phyloP scores from a whole-genome alignment of 2,329 filamentous ascomycete species.

The Colletotrichum endophyticum region DNA sequence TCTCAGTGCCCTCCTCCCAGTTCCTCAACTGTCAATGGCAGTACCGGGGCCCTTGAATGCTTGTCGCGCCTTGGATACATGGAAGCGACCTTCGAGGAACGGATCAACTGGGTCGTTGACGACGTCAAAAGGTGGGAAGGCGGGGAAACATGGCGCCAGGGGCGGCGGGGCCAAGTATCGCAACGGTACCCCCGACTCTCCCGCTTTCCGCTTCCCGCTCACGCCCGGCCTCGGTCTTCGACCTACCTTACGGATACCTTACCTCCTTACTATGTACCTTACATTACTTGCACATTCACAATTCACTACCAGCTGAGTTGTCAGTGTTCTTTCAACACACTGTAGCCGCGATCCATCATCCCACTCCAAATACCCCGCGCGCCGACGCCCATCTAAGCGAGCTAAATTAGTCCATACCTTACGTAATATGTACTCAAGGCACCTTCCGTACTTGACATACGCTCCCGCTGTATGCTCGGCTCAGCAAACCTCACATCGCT shows the following conservation, averaged over 20 bases:
- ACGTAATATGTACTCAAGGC: neutral
- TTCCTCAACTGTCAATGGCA: neutral
- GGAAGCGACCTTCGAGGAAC: neutral
- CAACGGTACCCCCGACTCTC: neutral
- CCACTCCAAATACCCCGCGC: neutral
- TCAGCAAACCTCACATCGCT: neutral
- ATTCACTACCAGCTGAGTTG: neutral
- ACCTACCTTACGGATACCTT: neutral
- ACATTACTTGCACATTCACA: no score
- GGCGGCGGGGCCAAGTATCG: neutral
- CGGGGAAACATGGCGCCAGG: neutral
- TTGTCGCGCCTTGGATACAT: neutral
- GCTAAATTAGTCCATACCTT: neutral
- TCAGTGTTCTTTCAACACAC: neutral
- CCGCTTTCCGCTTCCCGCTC: neutral
- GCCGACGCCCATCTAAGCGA: constrained; percentile 2
- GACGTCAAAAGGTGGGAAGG: neutral
- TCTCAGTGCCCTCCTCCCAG: neutral
- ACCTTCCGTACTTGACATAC: neutral
- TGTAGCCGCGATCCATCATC: neutral
- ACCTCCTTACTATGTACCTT: neutral
- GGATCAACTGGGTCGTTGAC: neutral
- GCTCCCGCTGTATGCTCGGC: neutral
- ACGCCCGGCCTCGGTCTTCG: neutral
- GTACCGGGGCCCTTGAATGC: neutral